phyloP scores from a whole-genome alignment of 2,329 filamentous ascomycete species.

The Cordyceps farinosa region DNA sequence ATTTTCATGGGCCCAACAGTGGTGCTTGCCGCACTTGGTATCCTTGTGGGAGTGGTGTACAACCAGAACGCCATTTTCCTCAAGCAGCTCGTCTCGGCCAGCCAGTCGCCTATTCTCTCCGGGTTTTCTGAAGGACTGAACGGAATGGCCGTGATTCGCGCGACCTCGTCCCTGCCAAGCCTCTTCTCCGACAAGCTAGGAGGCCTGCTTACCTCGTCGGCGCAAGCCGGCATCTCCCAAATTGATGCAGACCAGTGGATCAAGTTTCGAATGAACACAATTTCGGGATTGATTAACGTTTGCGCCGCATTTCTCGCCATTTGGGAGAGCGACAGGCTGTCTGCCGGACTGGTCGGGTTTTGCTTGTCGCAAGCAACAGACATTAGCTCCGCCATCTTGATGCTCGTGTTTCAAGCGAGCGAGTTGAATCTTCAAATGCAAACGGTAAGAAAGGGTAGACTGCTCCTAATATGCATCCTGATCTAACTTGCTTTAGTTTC shows the following conservation, averaged over 20 bases:
- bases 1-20: constrained; percentile 32
- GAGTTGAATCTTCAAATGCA: constrained; percentile 51
- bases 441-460: constrained; percentile 39
- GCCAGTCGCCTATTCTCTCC: constrained; percentile 53
- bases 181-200: constrained; percentile 47
- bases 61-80: constrained; percentile 45
- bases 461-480: not conserved
- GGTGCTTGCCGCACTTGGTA: constrained; percentile 44
- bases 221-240: constrained; percentile 41
- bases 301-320: constrained; percentile 51
- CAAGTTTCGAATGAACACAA: constrained; percentile 50
- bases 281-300: constrained; percentile 50
- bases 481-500: constrained; percentile 36
- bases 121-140: constrained; percentile 52
- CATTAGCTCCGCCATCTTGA: constrained; percentile 48
- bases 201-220: constrained; percentile 41
- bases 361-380: constrained; percentile 54
- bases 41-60: constrained; percentile 48
- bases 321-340: constrained; percentile 42
- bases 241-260: constrained; percentile 56
- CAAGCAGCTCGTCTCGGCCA: constrained; percentile 42
- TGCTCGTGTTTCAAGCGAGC: constrained; percentile 51
- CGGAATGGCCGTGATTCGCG: constrained; percentile 50
- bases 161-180: constrained; percentile 43
- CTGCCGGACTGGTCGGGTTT: constrained; percentile 53